Evolutionary conservation across 345 rosid genomes (phyloP).

Genomic region (Ailanthus altissimus): DNA sequence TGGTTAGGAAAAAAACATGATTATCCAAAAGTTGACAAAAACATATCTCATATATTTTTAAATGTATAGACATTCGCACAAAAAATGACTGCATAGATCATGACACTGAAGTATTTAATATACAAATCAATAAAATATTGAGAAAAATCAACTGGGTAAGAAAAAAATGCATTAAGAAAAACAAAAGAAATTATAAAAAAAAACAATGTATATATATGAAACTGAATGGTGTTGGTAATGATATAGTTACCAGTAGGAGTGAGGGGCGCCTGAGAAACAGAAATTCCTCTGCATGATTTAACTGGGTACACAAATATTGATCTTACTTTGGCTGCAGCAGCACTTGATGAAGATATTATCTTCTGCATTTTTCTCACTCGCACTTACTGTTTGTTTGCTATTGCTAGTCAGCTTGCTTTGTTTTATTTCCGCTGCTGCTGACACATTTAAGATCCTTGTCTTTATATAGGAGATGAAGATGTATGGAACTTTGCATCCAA

Average conservation of each 20-base stretch:
- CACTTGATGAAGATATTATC: not conserved
- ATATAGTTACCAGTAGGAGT: slow-evolving; percentile 66
- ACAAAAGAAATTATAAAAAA: not conserved
- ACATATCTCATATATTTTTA: no score
- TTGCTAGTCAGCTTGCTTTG: no score
- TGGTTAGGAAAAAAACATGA: not conserved
- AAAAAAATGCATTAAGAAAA: not conserved
- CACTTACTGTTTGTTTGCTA: not conserved
- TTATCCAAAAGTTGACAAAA: not conserved
- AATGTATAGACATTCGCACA: not conserved
- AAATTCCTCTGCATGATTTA: slow-evolving; percentile 84
- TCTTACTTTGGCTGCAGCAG: slow-evolving; percentile 36
- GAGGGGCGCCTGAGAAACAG: slow-evolving; percentile 63
- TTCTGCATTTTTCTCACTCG: not conserved
- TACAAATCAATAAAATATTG: not conserved
- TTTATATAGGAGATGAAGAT: no score
- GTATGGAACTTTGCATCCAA: not conserved
- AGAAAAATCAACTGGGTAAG: not conserved
- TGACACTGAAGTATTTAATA: not conserved
- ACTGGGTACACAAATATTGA: slow-evolving; percentile 78
- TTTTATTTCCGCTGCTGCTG: not conserved
- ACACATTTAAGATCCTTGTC: no score
- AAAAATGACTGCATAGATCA: not conserved
- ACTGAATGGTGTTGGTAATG: not conserved
- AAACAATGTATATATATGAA: not conserved